Evolutionary conservation across 495 filamentous ascomycete genomes (phyloP), one percentile per base, ranked within the genome.

Genomic region (Penicillium desertorum): DNA sequence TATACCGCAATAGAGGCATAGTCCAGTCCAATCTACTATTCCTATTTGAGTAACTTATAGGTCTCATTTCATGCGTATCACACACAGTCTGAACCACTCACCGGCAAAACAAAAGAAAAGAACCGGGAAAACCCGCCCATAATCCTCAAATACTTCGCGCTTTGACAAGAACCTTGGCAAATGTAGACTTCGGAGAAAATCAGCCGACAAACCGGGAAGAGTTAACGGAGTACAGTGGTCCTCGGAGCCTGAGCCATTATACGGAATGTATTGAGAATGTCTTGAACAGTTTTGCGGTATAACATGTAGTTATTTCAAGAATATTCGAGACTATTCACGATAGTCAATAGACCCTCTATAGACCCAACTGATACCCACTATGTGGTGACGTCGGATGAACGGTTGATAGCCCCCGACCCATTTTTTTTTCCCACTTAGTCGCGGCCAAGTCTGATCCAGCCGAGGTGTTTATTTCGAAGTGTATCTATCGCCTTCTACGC

Each of bases 371-470:
- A 32, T 57, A 60, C 51, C 63, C 63, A 63, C 59, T 29, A 32
- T 42, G 34, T 53, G 51, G 58, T 66, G 61, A 66, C 63, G 60
- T 66, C 63, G 61, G 53, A 63, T 60, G 60, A 65, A 63, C 54
- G 63, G 42, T 50, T 14, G 39, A 43, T 54, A 59, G 43, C 27
- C 44, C 44, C 27, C 43, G 65, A 65, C 65, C 65, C 65, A 63
- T 45, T 68, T 68, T 68, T 68, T 68, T 65, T 54, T 46, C 11
- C 44, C 37, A 10, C 32, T 27, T 49, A 61, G 59, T 61, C 48
- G 48, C 56, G 47, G 41, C 42, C 25, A 32, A 41, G 23, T 43
- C 48, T 32, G 27, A 43, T 51, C 23, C 43, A 53, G 44, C 61
- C 61, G 56, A 67, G 64, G 64, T 34, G 9, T 60, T 56, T 52